Conservation (phyloP, 495 filamentous ascomycete species). For the Penicillium bovifimosum region DNA sequence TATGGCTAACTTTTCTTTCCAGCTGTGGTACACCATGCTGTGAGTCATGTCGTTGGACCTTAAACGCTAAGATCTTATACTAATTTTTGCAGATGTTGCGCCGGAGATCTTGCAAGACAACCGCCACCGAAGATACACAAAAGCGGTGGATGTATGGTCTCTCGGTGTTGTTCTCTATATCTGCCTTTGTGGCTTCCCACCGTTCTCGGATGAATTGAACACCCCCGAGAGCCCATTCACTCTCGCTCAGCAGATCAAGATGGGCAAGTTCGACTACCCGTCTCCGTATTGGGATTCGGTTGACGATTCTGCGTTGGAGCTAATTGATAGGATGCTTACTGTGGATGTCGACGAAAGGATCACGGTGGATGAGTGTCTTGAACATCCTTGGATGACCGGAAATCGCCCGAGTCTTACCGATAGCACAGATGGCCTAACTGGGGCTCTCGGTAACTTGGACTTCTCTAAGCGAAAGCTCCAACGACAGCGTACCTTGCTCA, state of each 20-base stretch:
- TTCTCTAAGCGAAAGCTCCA: slow-evolving; percentile 74
- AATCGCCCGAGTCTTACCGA: slow-evolving; percentile 52
- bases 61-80: background rate
- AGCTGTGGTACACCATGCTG: slow-evolving; percentile 90
- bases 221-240: slow-evolving; percentile 74
- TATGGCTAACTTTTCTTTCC: slow-evolving; percentile 8
- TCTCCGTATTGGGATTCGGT: slow-evolving; percentile 97
- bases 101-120: slow-evolving; percentile 86
- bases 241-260: slow-evolving; percentile 84
- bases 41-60: slow-evolving; percentile 33
- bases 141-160: slow-evolving; percentile 95
- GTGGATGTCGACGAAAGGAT: slow-evolving; percentile 78
- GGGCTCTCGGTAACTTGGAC: slow-evolving; percentile 72
- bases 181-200: slow-evolving; percentile 95
- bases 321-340: slow-evolving; percentile 93
- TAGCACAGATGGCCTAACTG: slow-evolving; percentile 89
- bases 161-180: slow-evolving; percentile 99
- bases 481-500: slow-evolving; percentile 80
- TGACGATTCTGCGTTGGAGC: slow-evolving; percentile 80
- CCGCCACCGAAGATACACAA: slow-evolving; percentile 79
- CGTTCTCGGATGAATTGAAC: slow-evolving; percentile 90
- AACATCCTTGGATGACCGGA: slow-evolving; percentile 82
- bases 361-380: slow-evolving; percentile 82
- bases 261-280: slow-evolving; percentile 86
- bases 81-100: slow-evolving; percentile 67